Base-by-base conservation (phyloP, 768 basidiomycete species). In the Sistotremastrum suecicum region DNA sequence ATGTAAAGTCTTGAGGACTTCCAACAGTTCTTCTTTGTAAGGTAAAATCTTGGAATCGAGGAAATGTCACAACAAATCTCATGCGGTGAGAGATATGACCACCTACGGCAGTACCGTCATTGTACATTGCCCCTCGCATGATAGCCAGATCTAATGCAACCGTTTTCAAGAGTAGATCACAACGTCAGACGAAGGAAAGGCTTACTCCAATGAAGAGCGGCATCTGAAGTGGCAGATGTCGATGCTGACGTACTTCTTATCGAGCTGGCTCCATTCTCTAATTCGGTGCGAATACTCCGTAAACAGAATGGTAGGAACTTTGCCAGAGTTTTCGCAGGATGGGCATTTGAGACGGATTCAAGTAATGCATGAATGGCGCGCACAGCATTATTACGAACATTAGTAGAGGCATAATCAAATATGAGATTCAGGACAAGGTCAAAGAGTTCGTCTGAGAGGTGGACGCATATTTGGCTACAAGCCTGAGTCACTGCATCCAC, bases 301-400 rank as follows among this genome's bases (percentile, higher is more conserved):
- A 70, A 63, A 58, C 85, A 88, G 38, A 85, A 74, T 0, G 78
- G 76, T 49, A 88, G 70, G 61, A 94, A 87, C 53, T 78, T 83
- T 12, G 72, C 78, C 41, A 91, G 65, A 1, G 83, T 83, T 63
- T 88, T 88, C 43, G 58, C 64, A 3, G 88, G 77, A 53, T 87
- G 64, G 12, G 84, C 83, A 48, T 87, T 83, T 3, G 88, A 82
- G 28, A 92, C 74, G 56, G 84, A 86, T 61, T 84, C 79, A 34
- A 91, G 82, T 3, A 95, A 68, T 52, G 87, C 80, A 54, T 89
- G 85, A 30, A 91, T 83, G 3, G 83, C 85, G 49, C 81, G 72
- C 43, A 92, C 86, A n/a, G 87, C 77, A 59, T 95, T 97, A 37
- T 87, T 80, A 55, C 88, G 86, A 3, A 83, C 82, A 51, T 89